These are phyloP conservation scores for Tubosaeta sp. DNA, from an alignment of 768 basidiomycete species.

Conservation along the genomic window DNA sequence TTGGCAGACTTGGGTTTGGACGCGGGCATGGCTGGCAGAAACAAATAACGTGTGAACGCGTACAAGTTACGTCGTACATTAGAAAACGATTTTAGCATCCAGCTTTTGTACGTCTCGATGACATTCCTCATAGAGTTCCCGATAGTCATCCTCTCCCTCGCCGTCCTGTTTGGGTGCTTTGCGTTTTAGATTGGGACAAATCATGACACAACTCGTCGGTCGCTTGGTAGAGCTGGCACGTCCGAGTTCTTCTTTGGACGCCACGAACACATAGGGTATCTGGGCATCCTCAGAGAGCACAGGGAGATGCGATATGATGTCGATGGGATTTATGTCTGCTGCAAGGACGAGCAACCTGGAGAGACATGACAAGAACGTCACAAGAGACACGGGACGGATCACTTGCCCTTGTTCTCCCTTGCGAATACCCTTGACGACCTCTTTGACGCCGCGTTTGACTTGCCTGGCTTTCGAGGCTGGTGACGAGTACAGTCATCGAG, in stretches of 20 bases:
- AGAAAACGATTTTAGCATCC: constrained; percentile 67
- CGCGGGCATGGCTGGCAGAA: constrained; percentile 28
- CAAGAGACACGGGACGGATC: not conserved
- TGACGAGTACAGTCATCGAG: not conserved
- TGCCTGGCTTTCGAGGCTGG: constrained; percentile 91
- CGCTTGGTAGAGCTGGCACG: constrained; percentile 95
- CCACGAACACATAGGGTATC: constrained; percentile 85
- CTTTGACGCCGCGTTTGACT: constrained; percentile 97
- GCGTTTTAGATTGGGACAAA: constrained; percentile 79
- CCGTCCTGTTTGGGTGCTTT: constrained; percentile 57
- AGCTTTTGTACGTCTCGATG: constrained; percentile 80
- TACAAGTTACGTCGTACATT: constrained; percentile 18
- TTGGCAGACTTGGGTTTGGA: constrained; percentile 56
- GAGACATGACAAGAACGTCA: constrained; percentile 4
- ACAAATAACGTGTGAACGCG: constrained; percentile 20
- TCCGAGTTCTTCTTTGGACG: constrained; percentile 94
- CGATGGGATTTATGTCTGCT: constrained; percentile 95
- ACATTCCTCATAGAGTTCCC: constrained; percentile 83
- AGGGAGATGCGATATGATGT: constrained; percentile 97
- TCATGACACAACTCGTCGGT: constrained; percentile 96
- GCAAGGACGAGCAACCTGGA: constrained; percentile 84
- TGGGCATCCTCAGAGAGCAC: constrained; percentile 90
- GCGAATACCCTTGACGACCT: constrained; percentile 94
- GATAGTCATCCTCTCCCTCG: constrained; percentile 80
- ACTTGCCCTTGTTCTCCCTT: constrained; percentile 96